phyloP scores from a whole-genome alignment of 2,329 filamentous ascomycete species.

The Claviceps citrina region DNA sequence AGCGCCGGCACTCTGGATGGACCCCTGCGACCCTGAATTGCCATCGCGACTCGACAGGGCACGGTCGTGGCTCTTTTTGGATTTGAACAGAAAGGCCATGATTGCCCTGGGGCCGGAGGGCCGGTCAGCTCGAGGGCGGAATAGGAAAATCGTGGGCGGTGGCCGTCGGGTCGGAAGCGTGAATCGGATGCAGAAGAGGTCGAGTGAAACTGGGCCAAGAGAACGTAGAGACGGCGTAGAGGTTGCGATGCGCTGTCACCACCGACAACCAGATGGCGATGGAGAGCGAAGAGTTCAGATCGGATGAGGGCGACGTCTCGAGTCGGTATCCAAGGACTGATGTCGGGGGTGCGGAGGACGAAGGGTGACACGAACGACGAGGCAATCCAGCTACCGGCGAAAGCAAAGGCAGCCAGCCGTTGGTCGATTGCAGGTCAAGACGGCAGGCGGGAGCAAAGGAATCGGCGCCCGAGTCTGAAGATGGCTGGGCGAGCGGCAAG shows the following conservation, averaged over 20 bases:
- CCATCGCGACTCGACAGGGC: conserved; percentile 40
- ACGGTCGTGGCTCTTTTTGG: conserved; percentile 60
- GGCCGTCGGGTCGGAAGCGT: background rate
- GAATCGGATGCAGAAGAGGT: background rate
- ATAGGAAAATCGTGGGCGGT: background rate
- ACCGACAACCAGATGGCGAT: background rate
- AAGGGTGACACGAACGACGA: background rate
- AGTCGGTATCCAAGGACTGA: conserved; percentile 1
- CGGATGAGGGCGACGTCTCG: background rate
- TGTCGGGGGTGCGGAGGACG: conserved; percentile 4
- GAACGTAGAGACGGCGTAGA: background rate
- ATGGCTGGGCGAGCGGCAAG: conserved; percentile 31
- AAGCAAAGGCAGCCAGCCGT: conserved; percentile 1
- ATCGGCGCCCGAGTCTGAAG: conserved; percentile 22
- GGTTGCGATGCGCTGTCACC: background rate
- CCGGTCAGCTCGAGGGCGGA: conserved; percentile 12
- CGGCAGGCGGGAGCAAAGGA: conserved; percentile 16
- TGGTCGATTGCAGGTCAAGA: conserved; percentile 11
- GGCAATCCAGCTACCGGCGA: background rate
- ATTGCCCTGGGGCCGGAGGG: conserved; percentile 26
- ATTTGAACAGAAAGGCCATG: conserved; percentile 76
- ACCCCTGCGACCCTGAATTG: conserved; percentile 30
- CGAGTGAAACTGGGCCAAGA: background rate
- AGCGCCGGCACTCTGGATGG: conserved; percentile 32
- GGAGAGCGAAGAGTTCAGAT: background rate